phyloP scores from a whole-genome alignment of 2,329 filamentous ascomycete species.

The Tolypocladium album region DNA sequence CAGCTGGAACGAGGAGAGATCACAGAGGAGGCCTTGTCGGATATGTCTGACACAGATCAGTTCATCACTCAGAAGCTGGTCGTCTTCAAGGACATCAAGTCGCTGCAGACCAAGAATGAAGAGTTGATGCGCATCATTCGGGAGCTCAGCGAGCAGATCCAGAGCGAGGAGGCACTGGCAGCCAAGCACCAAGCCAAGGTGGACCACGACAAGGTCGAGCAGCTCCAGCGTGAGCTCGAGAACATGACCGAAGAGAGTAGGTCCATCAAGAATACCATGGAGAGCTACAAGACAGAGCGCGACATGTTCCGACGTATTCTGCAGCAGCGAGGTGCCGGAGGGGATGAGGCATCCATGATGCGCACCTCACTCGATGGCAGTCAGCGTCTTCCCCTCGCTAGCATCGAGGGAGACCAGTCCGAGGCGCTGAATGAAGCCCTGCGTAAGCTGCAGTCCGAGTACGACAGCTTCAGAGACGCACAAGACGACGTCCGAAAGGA shows the following conservation, averaged over 20 bases:
- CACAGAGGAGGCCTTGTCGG: slow-evolving; percentile 57
- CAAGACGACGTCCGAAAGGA: slow-evolving; percentile 71
- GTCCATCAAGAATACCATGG: slow-evolving; percentile 70
- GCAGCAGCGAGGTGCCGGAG: slow-evolving; percentile 54
- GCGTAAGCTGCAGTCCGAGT: slow-evolving; percentile 79
- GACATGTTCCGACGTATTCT: slow-evolving; percentile 97
- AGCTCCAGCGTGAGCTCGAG: slow-evolving; percentile 60
- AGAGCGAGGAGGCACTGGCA: slow-evolving; percentile 74
- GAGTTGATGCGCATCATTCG: slow-evolving; percentile 75
- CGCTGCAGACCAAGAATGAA: slow-evolving; percentile 80
- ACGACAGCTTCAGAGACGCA: slow-evolving; percentile 82
- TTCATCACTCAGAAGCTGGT: slow-evolving; percentile 87
- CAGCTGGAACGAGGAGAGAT: slow-evolving; percentile 68
- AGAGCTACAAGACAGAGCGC: slow-evolving; percentile 89
- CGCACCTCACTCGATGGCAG: slow-evolving; percentile 57
- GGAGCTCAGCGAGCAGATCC: slow-evolving; percentile 78
- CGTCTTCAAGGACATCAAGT: slow-evolving; percentile 74
- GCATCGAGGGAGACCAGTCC: slow-evolving; percentile 47
- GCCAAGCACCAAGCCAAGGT: slow-evolving; percentile 51
- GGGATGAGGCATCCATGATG: slow-evolving; percentile 57
- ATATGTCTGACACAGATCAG: slow-evolving; percentile 73
- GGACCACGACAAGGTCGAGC: slow-evolving; percentile 62
- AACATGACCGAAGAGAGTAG: slow-evolving; percentile 75
- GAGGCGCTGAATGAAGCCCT: slow-evolving; percentile 63
- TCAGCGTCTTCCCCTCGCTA: slow-evolving; percentile 42